Conservation (phyloP, 2,329 filamentous ascomycete genomes). For the Aureobasidium sp. region DNA sequence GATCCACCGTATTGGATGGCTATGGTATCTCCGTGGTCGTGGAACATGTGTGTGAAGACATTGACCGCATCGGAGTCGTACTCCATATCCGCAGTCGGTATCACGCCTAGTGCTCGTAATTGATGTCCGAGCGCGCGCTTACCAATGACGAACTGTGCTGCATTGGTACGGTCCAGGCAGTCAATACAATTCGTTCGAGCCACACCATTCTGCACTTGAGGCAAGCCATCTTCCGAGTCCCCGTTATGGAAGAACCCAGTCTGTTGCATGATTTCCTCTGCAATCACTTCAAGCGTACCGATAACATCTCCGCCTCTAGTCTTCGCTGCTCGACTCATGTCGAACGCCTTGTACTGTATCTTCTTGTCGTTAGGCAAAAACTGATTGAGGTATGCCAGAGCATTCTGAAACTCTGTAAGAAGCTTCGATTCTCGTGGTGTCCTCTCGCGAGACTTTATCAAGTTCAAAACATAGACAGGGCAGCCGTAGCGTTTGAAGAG, state of each 20-base stretch:
- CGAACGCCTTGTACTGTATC: slow-evolving; percentile 91
- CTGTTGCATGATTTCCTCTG: slow-evolving; percentile 73
- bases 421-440: slow-evolving; percentile 88
- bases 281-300: slow-evolving; percentile 79
- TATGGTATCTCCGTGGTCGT: slow-evolving; percentile 95
- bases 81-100: slow-evolving; percentile 68
- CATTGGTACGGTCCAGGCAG: slow-evolving; percentile 93
- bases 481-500: slow-evolving; percentile 89
- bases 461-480: slow-evolving; percentile 83
- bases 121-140: slow-evolving; percentile 90
- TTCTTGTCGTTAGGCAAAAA: slow-evolving; percentile 77
- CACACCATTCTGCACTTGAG: slow-evolving; percentile 79
- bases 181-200: slow-evolving; percentile 97
- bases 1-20: slow-evolving; percentile 96
- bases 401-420: slow-evolving; percentile 76
- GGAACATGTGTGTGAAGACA: slow-evolving; percentile 92
- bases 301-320: slow-evolving; percentile 89
- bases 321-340: slow-evolving; percentile 96
- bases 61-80: slow-evolving; percentile 97
- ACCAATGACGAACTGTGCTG: slow-evolving; percentile 94
- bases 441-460: slow-evolving; percentile 79
- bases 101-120: slow-evolving; percentile 81
- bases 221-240: slow-evolving; percentile 56
- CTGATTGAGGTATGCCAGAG: slow-evolving; percentile 88
- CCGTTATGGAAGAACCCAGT: slow-evolving; percentile 97